These are phyloP conservation scores for Dichomitus squalens DNA, from an alignment of 1,284 basidiomycete species.

Conservation along the genomic window DNA sequence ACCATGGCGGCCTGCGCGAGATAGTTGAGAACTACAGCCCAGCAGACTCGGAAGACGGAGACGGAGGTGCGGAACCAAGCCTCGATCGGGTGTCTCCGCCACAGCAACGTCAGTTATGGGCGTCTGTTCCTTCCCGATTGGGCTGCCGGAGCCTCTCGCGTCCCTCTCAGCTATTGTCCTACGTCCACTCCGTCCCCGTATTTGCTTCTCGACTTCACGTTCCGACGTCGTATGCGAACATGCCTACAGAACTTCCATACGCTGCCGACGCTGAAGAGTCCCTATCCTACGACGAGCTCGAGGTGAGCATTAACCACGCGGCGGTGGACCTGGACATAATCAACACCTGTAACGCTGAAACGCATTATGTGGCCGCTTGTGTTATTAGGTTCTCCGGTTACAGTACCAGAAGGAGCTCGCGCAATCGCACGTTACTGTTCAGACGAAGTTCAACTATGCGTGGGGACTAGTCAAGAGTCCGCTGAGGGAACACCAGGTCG, in stretches of 20 bases:
- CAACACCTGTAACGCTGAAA: background rate
- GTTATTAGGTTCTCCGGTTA: constrained; percentile 69
- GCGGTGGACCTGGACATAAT: no score
- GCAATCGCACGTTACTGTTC: constrained; percentile 87
- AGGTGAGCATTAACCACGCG: constrained; percentile 48
- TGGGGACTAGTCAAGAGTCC: constrained; percentile 95
- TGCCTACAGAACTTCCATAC: constrained; percentile 90
- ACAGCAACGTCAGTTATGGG: constrained; percentile 5
- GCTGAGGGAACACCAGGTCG: constrained; percentile 79
- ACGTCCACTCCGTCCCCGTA: background rate
- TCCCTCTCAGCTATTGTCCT: background rate
- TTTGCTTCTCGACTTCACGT: background rate
- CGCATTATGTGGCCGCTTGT: background rate
- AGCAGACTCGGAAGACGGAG: background rate
- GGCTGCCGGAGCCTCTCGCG: background rate
- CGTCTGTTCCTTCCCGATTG: background rate
- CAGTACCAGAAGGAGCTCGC: constrained; percentile 90
- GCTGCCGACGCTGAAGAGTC: constrained; percentile 94
- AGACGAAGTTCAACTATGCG: constrained; percentile 98
- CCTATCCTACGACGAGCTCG: constrained; percentile 86
- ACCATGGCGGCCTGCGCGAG: constrained; percentile 7
- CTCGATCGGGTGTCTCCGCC: background rate
- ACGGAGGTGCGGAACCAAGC: constrained; percentile 1
- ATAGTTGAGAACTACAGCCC: background rate
- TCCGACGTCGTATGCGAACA: constrained; percentile 28